Percentiles rank a stretch among this genome's conserved stretches.
phyloP scores from a whole-genome alignment of 768 basidiomycete species.

The Phylloporus sp. region DNA sequence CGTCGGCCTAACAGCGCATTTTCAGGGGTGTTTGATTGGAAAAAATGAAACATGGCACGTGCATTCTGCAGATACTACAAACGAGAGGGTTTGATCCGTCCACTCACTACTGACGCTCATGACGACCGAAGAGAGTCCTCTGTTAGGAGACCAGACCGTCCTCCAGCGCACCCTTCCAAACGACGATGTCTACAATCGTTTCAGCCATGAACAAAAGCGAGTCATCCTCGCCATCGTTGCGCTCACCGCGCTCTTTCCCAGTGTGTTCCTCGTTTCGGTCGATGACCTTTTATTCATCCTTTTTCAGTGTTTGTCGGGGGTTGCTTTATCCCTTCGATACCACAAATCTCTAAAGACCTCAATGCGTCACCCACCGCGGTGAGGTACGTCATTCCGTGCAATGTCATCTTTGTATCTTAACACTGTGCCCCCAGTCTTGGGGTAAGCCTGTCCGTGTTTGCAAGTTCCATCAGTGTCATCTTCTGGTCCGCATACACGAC shows the following conservation, averaged over 20 bases:
- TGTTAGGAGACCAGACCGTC: constrained; percentile 17
- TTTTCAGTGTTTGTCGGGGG: constrained; percentile 59
- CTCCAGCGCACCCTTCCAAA: constrained; percentile 3
- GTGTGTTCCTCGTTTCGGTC: constrained; percentile 35
- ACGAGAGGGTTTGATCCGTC: background rate
- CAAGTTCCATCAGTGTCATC: constrained; percentile 42
- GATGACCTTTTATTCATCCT: background rate
- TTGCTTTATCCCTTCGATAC: constrained; percentile 70
- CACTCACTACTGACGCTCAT: constrained; percentile 3
- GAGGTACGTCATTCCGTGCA: constrained; percentile 36
- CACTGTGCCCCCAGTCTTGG: constrained; percentile 34
- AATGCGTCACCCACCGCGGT: constrained; percentile 50
- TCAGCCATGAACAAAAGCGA: constrained; percentile 48
- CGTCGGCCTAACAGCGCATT: too few species aligned
- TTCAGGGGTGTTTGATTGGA: too few species aligned
- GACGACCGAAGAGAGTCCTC: constrained; percentile 28
- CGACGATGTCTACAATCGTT: constrained; percentile 51
- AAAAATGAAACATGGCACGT: too few species aligned
- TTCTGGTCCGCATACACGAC: constrained; percentile 49
- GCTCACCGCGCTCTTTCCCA: constrained; percentile 55
- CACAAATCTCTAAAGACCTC: constrained; percentile 65
- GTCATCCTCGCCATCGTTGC: constrained; percentile 55
- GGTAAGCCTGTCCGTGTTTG: constrained; percentile 47
- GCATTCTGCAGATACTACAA: too few species aligned
- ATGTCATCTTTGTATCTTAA: background rate